These are phyloP conservation scores for Populus euphratica DNA, from an alignment of 345 rosid genomes.

Conservation along the genomic window DNA sequence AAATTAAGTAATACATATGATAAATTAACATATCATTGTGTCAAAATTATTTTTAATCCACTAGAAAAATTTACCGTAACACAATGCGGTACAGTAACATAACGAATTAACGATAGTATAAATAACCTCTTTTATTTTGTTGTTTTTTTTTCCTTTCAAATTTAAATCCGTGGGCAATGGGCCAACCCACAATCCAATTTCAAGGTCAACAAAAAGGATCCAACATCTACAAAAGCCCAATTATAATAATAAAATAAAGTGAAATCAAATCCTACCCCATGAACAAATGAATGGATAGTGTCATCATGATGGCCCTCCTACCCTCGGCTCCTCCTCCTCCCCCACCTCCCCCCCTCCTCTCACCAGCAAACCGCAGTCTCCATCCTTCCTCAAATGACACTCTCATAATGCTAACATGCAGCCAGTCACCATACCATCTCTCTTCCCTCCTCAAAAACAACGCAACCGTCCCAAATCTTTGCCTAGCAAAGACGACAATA, in stretches of 20 bases:
- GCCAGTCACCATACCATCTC: not conserved
- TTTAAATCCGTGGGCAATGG: not conserved
- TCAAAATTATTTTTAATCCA: too few relatives aligned
- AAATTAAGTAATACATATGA: too few relatives aligned
- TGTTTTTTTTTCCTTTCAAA: not conserved
- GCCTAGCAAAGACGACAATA: not conserved
- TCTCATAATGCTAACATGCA: not conserved
- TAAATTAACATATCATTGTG: too few relatives aligned
- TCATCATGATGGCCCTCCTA: not conserved
- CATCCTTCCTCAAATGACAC: too few relatives aligned
- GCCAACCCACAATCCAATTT: not conserved
- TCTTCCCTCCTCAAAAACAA: not conserved
- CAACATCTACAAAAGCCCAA: not conserved
- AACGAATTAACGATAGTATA: too few relatives aligned
- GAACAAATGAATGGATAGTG: too few relatives aligned
- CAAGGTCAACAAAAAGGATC: not conserved
- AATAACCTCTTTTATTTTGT: too few relatives aligned
- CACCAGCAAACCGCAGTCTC: not conserved
- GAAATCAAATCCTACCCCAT: not conserved
- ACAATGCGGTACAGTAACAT: too few relatives aligned
- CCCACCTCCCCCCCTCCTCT: not conserved
- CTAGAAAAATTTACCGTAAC: too few relatives aligned
- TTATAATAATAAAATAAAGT: too few relatives aligned
- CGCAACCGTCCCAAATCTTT: not conserved
- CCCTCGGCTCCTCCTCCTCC: not conserved